A percentile compares a stretch with the other conserved stretches of the same genome.
Conservation (phyloP, 148 eudicot genomes). For the Agrostemma githago region DNA sequence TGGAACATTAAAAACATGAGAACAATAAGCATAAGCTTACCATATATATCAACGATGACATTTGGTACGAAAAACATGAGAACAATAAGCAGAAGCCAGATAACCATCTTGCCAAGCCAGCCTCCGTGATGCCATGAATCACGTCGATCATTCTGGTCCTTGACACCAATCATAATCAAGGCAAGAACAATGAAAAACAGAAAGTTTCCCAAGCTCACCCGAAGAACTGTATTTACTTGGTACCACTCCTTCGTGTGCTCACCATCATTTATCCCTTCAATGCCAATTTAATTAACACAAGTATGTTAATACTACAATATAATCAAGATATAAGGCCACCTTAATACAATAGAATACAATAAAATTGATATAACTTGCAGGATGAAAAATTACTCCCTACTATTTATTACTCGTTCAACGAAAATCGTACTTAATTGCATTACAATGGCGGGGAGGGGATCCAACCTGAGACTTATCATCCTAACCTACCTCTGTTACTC, state of each 20-base stretch:
- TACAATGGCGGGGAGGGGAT: no score
- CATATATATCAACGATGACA: conserved; percentile 54
- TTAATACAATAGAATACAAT: no score
- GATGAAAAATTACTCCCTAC: no score
- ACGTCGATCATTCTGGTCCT: conserved; percentile 92
- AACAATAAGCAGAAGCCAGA: conserved; percentile 69
- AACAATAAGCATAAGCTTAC: conserved; percentile 38
- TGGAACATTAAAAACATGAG: not conserved
- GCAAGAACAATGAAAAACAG: conserved; percentile 75
- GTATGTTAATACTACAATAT: not conserved
- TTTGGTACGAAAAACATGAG: conserved; percentile 91
- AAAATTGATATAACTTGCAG: no score
- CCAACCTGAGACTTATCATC: no score
- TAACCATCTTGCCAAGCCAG: conserved; percentile 74
- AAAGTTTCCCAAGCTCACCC: conserved; percentile 91
- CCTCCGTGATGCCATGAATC: conserved; percentile 98
- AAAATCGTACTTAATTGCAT: no score
- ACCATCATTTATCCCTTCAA: conserved; percentile 74
- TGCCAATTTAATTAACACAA: not conserved
- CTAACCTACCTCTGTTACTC: no score
- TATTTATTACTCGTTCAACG: no score
- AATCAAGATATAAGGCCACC: not conserved
- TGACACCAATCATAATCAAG: conserved; percentile 84
- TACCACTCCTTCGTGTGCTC: conserved; percentile 63
- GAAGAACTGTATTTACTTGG: conserved; percentile 77